These are phyloP conservation scores for Candida chilensis DNA, from an alignment of 805 yeast genomes.

Conservation along the genomic window DNA sequence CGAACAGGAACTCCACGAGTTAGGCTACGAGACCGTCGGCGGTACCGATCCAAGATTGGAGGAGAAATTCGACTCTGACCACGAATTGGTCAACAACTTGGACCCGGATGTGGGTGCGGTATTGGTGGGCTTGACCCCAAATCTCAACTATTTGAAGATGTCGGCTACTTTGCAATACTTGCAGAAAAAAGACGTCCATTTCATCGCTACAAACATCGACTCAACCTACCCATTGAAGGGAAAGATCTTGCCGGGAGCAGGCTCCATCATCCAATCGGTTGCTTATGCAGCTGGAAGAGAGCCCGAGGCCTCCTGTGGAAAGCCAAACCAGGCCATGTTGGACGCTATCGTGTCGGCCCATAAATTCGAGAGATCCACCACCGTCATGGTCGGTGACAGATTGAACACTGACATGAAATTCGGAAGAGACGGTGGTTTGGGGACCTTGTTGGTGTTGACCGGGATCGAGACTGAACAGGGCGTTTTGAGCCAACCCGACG, in stretches of 20 bases:
- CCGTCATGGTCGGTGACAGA: constrained; percentile 94
- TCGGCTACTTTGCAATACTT: constrained; percentile 79
- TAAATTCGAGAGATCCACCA: constrained; percentile 43
- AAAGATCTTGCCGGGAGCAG: constrained; percentile 87
- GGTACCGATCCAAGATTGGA: constrained; percentile 64
- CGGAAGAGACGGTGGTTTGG: constrained; percentile 81
- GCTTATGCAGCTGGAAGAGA: constrained; percentile 68
- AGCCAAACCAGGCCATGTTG: constrained; percentile 86
- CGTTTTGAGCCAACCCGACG: constrained; percentile 29
- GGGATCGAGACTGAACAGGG: constrained; percentile 80
- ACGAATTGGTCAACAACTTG: constrained; percentile 41
- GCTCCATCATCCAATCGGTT: constrained; percentile 75
- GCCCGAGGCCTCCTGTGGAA: constrained; percentile 83
- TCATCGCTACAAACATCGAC: constrained; percentile 91
- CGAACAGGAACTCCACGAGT: constrained; percentile 62
- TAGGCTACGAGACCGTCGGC: constrained; percentile 76
- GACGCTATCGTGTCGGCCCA: constrained; percentile 71
- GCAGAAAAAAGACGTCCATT: constrained; percentile 52
- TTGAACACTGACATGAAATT: constrained; percentile 92
- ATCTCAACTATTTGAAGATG: constrained; percentile 72
- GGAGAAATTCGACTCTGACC: constrained; percentile 45
- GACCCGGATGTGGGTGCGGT: constrained; percentile 82
- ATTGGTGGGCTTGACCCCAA: constrained; percentile 75
- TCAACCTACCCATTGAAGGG: constrained; percentile 92
- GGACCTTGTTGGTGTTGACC: constrained; percentile 79